Evolutionary conservation across 2,329 filamentous ascomycete species (phyloP).

Genomic region (Pseudogymnoascus sp.): DNA sequence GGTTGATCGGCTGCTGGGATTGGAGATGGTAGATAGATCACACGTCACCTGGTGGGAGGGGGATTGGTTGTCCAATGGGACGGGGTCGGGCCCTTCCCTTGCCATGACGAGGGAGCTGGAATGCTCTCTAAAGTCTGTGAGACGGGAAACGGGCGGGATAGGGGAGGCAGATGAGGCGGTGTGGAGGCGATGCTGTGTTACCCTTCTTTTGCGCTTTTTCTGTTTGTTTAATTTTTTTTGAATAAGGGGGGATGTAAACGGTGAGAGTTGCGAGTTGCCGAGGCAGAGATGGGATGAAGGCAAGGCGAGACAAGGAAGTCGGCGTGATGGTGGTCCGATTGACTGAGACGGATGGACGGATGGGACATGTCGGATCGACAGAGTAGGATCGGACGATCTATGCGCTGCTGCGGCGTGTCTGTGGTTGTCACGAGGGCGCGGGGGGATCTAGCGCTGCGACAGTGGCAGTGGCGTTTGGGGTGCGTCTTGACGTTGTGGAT

Average conservation of each 20-base stretch:
- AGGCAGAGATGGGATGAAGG: background rate
- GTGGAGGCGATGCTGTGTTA: background rate
- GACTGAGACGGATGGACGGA: background rate
- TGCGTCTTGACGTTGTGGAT: background rate
- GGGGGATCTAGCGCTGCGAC: background rate
- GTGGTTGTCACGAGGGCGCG: constrained; percentile 5
- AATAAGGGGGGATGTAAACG: background rate
- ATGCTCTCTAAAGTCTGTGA: background rate
- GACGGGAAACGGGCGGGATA: background rate
- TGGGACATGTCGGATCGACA: background rate
- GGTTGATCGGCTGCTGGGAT: background rate
- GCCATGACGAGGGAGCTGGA: background rate
- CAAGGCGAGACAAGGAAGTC: background rate
- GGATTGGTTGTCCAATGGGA: background rate
- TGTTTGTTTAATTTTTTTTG: no score
- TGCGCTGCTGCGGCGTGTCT: background rate
- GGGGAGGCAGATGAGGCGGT: background rate
- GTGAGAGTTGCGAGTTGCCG: no score
- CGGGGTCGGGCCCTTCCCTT: background rate
- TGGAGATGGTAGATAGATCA: background rate
- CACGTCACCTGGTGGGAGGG: background rate
- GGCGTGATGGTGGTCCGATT: background rate
- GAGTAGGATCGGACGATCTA: background rate
- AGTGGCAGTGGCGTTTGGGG: background rate
- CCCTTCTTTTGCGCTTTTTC: background rate